Percentiles rank a stretch among this genome's conserved stretches.
These are phyloP conservation scores for Prunus persica DNA, from an alignment of 306 rosid species.

Conservation along the genomic window Prunus_persica_NCBIv2 NC_034015.1:13181501-13182000, in stretches of 20 bases:
- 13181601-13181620: background rate
- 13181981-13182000: constrained; percentile 94
- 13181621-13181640: background rate
- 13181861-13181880: constrained; percentile 1
- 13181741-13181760: background rate
- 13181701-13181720: background rate
- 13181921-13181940: constrained; percentile 28
- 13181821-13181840: constrained; percentile 95
- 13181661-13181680: background rate
- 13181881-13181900: constrained; percentile 5
- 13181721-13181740: background rate
- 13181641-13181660: background rate
- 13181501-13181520: background rate
- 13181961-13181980: constrained; percentile 95
- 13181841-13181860: constrained; percentile 93
- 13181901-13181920: constrained; percentile 1
- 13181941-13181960: constrained; percentile 95
- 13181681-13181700: background rate
- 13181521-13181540: background rate
- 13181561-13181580: background rate
- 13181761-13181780: background rate
- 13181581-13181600: background rate
- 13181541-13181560: background rate
- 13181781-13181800: constrained; percentile 9
- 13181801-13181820: constrained; percentile 63